Base-by-base conservation (phyloP, 164 flowering plant species). In the Piper longum region DNA sequence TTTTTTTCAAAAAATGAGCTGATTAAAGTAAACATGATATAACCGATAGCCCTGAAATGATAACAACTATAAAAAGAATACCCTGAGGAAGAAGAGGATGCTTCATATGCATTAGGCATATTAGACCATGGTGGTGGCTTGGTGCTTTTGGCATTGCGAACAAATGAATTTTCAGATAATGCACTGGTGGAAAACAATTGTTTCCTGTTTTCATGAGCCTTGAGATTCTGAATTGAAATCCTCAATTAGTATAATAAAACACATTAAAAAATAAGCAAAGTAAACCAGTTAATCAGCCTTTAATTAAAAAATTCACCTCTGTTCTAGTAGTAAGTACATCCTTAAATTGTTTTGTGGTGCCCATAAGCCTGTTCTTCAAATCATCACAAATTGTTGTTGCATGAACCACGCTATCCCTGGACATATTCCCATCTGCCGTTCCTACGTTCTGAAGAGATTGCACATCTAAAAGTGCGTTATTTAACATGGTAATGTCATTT, bases 101-200 rank as follows among this genome's bases (percentile, higher is more conserved):
- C 75, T 43, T 62, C 77, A 60, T 86, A 56, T 57, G 81, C 67
- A 76, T 69, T 70, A 43, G 80, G 69, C 56, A 83, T 62, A 80
- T 67, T 81, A 52, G 84, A 82, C 95, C 95, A 88, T 57, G 97
- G 93, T 62, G 89, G 91, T 41, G 91, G 93, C 72, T 86, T 88
- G 43, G 78, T 52, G 43, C 70, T 16, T 63, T 79, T 80, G 43
- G 77, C 57, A 6, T 74, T 79, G 44, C 78, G 76, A 68, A 65
- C 64, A 63, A 82, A 77, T 41, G 85, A 81, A 62, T 80, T 84
- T 55, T 82, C 91, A 72, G 83, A 76, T 19, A 80, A 69, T 60
- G 78, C 62, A 70, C 74, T 82, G 58, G 90, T 75, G 16, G 97
- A 91, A 69, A 91, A 91, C 43, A 91, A 76, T 66, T 86, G 89